Evolutionary conservation across 192 early-diverging fungal species (phyloP), one percentile per base, ranked within the genome.

Genomic region (Gamsiella multidivaricata): DNA sequence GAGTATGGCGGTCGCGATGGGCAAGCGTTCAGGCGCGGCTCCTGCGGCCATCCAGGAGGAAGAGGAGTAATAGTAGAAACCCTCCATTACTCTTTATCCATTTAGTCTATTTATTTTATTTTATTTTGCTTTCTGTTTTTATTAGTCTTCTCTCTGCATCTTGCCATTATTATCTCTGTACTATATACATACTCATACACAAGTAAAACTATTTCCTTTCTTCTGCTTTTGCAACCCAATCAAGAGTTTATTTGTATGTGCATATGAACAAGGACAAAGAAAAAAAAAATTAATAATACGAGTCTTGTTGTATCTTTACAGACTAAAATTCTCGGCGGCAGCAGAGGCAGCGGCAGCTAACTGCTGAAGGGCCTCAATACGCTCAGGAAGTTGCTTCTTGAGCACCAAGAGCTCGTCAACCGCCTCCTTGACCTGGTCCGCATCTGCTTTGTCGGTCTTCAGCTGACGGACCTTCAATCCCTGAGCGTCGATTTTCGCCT

Each of bases 21-120:
- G 65, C 5, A 78, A 69, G 26, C 53, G 74, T 12, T 34, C 65
- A 17, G 74, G 74, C 17, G 54, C 74, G 3, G 61, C 65, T 3
- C 74, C 74, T 23, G 74, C 74, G 18, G 74, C 66, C 3, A 78
- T 78, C n/a, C 74, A 78, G n/a, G 74, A 78, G 23, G 74, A 78
- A 28, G 74, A 78, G 25, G 74, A 78, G 54, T 78, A 63, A 46
- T 31, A 36, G 22, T 34, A 51, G n/a, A n/a, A n/a, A n/a, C n/a
- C n/a, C n/a, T n/a, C n/a, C n/a, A 45, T 52, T 66, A 41, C n/a
- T 55, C 29, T 65, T 37, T 18, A n/a, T 46, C 45, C 9, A 6
- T 46, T 46, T 18, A 10, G 9, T 5, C 45, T 18, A 18, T 9
- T 46, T 29, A 46, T 3, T 32, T 43, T 47, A 5, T 3, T 0